These are phyloP conservation scores for Xenosphaeropsis pyriputrescens DNA, from an alignment of 2,329 filamentous ascomycete species.

Conservation along the genomic window DNA sequence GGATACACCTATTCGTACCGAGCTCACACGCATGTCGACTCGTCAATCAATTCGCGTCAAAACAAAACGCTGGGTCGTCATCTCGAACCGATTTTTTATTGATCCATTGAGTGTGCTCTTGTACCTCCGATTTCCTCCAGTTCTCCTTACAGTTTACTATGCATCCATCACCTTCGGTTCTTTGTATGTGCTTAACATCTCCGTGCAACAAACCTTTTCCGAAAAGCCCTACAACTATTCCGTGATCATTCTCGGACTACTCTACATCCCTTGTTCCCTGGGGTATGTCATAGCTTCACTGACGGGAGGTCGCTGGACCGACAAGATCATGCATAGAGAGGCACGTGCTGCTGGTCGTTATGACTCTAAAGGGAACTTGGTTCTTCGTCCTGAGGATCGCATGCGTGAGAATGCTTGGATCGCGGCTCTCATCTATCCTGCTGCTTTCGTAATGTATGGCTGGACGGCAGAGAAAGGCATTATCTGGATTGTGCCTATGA, in stretches of 20 bases:
- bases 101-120: slow-evolving; percentile 56
- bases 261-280: slow-evolving; percentile 60
- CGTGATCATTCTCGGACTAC: slow-evolving; percentile 51
- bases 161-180: slow-evolving; percentile 58
- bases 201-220: slow-evolving; percentile 54
- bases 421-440: slow-evolving; percentile 53
- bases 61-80: slow-evolving; percentile 32
- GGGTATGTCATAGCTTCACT: slow-evolving; percentile 57
- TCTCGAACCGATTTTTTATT: slow-evolving; percentile 44
- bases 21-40: slow-evolving; percentile 36
- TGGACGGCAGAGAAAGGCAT: slow-evolving; percentile 52
- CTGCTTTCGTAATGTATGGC: slow-evolving; percentile 57
- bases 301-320: slow-evolving; percentile 62
- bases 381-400: slow-evolving; percentile 62
- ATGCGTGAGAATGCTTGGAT: slow-evolving; percentile 72
- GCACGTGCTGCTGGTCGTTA: slow-evolving; percentile 51
- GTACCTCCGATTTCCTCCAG: slow-evolving; percentile 57
- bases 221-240: slow-evolving; percentile 49
- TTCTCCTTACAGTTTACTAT: slow-evolving; percentile 57
- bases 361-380: slow-evolving; percentile 46
- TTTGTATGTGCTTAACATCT: slow-evolving; percentile 67
- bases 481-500: slow-evolving; percentile 43
- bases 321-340: slow-evolving; percentile 63
- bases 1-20: slow-evolving; percentile 1
- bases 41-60: slow-evolving; percentile 41